Evolutionary conservation across 1,139 yeast genomes (phyloP), one percentile per base, ranked within the genome.

Genomic region (Taiozyma sp.): DNA sequence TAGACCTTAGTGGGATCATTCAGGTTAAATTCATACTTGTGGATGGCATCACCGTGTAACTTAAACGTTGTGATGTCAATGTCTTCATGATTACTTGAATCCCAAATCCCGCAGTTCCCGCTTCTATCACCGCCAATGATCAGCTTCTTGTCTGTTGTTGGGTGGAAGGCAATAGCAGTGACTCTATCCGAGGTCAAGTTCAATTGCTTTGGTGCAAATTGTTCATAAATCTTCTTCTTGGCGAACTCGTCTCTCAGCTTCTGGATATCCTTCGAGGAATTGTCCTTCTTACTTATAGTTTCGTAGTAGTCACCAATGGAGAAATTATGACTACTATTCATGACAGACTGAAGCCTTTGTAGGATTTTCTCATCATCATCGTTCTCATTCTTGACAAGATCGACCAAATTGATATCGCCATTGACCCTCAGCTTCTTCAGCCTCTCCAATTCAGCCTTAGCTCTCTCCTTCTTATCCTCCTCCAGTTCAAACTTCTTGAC

Each of bases 81-180:
- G 12, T 73, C 76, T 9, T 70, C 75, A 23, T 68, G 67, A 13
- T 72, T 74, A 42, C 76, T 81, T 2, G 87, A 84, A 42, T 92
- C 84, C 97, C 97, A 93, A n/a, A 92, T 75, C 0, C 97, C 97
- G 48, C 91, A 69, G 57, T 83, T 79, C 8, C 98, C 98, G 19
- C 74, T 71, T 23, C 91, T 88, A 68, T 93, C 98, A 46, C 97
- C 98, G 0, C 92, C 97, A 43, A 88, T 66, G 3, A 90, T 75
- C 4, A 93, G 65, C 56, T 87, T 75, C 57, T 83, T 82, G 0
- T 75, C 76, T 1, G 67, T 68, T 0, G 87, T 70, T 0, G 97
- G 97, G 66, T 92, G 97, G 65, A 89, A 85, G 44, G 76, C 74
- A 50, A 90, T 76, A 2, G 89, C 73, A 0, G 92, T 82, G 64